Evolutionary conservation across 1,284 basidiomycete species (phyloP).

Genomic region (Irpex lacteus): DNA sequence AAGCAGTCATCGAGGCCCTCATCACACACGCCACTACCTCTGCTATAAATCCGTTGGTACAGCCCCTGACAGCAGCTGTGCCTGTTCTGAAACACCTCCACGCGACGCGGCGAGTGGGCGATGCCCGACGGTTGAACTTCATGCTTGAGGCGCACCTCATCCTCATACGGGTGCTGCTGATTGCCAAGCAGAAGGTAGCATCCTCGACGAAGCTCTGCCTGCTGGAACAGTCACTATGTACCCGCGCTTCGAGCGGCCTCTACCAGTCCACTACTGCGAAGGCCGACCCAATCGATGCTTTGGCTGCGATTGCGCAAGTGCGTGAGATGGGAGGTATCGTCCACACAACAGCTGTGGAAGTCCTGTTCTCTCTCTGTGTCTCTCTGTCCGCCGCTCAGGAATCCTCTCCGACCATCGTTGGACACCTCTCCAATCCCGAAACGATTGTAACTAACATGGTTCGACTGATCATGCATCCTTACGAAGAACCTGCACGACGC

Average conservation of each 20-base stretch:
- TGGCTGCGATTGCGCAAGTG: constrained; percentile 63
- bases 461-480: constrained; percentile 66
- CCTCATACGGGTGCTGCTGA: constrained; percentile 59
- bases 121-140: constrained; percentile 66
- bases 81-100: constrained; percentile 60
- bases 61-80: constrained; percentile 60
- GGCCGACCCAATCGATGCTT: constrained; percentile 68
- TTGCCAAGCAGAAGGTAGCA: constrained; percentile 51
- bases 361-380: constrained; percentile 65
- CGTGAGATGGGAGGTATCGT: constrained; percentile 56
- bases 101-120: constrained; percentile 60
- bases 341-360: constrained; percentile 60
- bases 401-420: constrained; percentile 65
- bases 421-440: constrained; percentile 72
- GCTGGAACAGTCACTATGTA: constrained; percentile 73
- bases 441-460: constrained; percentile 59
- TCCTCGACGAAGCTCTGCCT: constrained; percentile 50
- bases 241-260: constrained; percentile 49
- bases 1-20: constrained; percentile 63
- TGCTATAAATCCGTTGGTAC: constrained; percentile 73
- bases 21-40: constrained; percentile 70
- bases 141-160: constrained; percentile 66
- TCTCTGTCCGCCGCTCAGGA: constrained; percentile 61
- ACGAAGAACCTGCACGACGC: constrained; percentile 65
- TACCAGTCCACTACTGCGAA: constrained; percentile 41